Conservation (phyloP, 257 asterid genomes). For the Plectranthus barbatus region DNA sequence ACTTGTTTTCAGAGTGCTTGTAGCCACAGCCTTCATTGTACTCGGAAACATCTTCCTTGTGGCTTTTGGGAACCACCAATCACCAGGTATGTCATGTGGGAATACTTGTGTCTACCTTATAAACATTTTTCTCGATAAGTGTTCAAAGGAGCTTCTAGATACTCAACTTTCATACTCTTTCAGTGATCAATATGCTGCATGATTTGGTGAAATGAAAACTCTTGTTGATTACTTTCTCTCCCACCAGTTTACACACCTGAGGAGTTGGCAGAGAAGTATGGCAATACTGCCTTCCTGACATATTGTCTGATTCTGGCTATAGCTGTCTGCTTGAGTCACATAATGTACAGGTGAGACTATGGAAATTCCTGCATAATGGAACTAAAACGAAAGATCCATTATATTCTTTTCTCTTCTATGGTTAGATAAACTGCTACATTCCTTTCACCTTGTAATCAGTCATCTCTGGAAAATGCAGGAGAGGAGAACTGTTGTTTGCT, state of each 20-base stretch:
- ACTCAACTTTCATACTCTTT: neutral
- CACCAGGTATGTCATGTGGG: conserved; percentile 66
- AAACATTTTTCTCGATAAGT: neutral
- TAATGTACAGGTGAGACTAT: conserved; percentile 36
- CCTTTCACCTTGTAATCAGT: conserved; percentile 10
- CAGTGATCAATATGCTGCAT: conserved; percentile 2
- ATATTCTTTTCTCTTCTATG: neutral
- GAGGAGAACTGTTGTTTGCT: conserved; percentile 63
- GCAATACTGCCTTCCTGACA: conserved; percentile 67
- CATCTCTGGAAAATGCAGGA: conserved; percentile 39
- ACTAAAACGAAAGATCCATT: conserved; percentile 7
- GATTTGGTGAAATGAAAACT: conserved; percentile 1
- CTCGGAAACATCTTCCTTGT: conserved; percentile 94
- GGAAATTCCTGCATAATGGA: conserved; percentile 8
- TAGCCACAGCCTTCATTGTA: conserved; percentile 92
- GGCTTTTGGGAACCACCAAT: conserved; percentile 98
- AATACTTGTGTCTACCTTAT: conserved; percentile 6
- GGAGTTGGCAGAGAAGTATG: conserved; percentile 87
- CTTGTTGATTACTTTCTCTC: conserved; percentile 6
- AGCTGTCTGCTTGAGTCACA: conserved; percentile 63
- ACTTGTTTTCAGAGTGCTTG: conserved; percentile 56
- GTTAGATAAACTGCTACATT: neutral
- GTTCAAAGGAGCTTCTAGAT: neutral
- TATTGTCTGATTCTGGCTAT: conserved; percentile 70
- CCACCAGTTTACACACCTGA: conserved; percentile 81